phyloP scores from a whole-genome alignment of 352 stramenopile species.

The Phytophthora megakarya region DNA sequence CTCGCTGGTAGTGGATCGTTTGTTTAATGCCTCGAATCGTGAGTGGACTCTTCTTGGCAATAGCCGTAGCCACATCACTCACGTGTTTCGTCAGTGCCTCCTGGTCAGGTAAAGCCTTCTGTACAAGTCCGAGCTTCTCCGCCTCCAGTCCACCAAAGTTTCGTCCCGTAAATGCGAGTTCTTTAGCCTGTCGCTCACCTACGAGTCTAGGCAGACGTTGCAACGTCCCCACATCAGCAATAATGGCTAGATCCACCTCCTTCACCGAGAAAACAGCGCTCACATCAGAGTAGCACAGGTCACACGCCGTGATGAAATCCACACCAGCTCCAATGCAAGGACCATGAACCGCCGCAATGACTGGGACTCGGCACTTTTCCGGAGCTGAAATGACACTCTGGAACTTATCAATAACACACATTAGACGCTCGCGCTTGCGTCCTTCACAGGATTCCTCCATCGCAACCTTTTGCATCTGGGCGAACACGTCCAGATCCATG shows the following conservation, averaged over 20 bases:
- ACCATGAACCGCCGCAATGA: conserved; percentile 84
- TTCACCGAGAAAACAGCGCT: conserved; percentile 87
- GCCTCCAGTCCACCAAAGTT: conserved; percentile 81
- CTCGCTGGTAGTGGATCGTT: conserved; percentile 86
- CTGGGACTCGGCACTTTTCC: conserved; percentile 83
- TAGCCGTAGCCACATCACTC: conserved; percentile 52
- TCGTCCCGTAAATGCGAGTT: conserved; percentile 85
- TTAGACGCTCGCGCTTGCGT: conserved; percentile 82
- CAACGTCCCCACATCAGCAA: conserved; percentile 88
- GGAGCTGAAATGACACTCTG: conserved; percentile 85
- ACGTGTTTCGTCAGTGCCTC: conserved; percentile 68
- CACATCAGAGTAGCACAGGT: conserved; percentile 86
- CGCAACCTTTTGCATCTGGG: conserved; percentile 71
- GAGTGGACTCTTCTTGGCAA: conserved; percentile 85
- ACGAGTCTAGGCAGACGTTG: conserved; percentile 87
- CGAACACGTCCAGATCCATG: conserved; percentile 90
- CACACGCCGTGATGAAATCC: conserved; percentile 88
- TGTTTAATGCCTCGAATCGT: conserved; percentile 89
- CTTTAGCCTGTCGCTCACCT: conserved; percentile 83
- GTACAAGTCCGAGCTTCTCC: conserved; percentile 75
- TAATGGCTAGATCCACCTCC: conserved; percentile 89
- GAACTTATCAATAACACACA: conserved; percentile 80
- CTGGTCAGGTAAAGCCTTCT: conserved; percentile 68
- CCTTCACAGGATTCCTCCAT: conserved; percentile 69
- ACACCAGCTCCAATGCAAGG: conserved; percentile 85